Base-by-base conservation (phyloP, 2,329 filamentous ascomycete species). In the Neofusicoccum sp. region DNA sequence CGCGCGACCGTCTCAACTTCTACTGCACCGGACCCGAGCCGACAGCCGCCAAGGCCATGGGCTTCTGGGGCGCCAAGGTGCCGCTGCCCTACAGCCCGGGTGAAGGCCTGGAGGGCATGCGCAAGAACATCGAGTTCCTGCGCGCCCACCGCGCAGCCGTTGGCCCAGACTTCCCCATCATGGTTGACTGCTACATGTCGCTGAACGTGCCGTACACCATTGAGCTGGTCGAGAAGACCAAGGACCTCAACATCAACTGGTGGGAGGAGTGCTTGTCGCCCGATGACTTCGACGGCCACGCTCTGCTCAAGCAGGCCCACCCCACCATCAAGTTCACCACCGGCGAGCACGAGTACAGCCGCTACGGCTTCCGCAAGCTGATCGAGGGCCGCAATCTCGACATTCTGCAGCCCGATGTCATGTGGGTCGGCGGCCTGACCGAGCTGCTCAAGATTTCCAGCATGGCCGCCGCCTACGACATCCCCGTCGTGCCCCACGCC, bases 121-220 rank as follows among this genome's bases (percentile, higher is more conserved):
- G 85, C 73, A 96, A 96, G 82, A 97, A 97, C 73, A 84, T 96
- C 59, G 91, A 91, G 73, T 97, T 93, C 73, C 83, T 97, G 53
- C 86, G 88, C 67, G 88, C 90, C 75, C 91, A 96, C 75, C 86
- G 92, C 59, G 89, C 92, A 71, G 85, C 85, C 60, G 89, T 97
- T 44, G 93, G 93, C 0, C 90, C 91, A 0, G 90, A 96, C 74
- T 97, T 95, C 73, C 93, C 93, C 47, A 83, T 97, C 66, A 93
- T 96, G 82, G 93, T 97, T 4, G 93, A 97, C 78, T 97, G 93
- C 82, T 97, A 96, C 78, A 97, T 97, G 93, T 93, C 89, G 67
- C 80, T 97, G 70, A 96, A 93, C 69, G 93, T 97, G 28, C 80
- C 90, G 1, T 97, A 97, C 78, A 96, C 91, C 3, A 96, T 97